phyloP scores from a whole-genome alignment of 164 flowering plant species.

The Tinospora cordifolia region DNA sequence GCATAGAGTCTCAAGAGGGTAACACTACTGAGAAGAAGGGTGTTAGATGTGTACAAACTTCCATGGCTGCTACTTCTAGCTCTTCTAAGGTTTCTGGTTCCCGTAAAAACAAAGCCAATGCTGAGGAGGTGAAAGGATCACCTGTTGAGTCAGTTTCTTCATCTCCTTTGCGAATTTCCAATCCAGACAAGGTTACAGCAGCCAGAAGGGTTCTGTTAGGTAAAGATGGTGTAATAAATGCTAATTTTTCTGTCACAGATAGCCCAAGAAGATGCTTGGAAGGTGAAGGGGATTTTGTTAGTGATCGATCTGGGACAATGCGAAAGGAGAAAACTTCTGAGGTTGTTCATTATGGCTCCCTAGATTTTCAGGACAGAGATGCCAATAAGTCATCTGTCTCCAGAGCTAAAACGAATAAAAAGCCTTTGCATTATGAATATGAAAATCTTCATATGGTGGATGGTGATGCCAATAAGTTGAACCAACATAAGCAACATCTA shows the following conservation, averaged over 20 bases:
- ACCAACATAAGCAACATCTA: slow-evolving; percentile 22
- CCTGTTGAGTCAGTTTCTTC: slow-evolving; percentile 98
- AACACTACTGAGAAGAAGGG: slow-evolving; percentile 46
- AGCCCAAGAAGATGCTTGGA: slow-evolving; percentile 45
- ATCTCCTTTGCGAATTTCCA: slow-evolving; percentile 61
- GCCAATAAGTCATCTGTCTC: slow-evolving; percentile 18
- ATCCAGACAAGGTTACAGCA: slow-evolving; percentile 39
- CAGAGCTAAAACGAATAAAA: slow-evolving; percentile 22
- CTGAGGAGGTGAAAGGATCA: slow-evolving; percentile 66
- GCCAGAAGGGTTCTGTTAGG: slow-evolving; percentile 21
- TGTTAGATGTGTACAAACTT: slow-evolving; percentile 33
- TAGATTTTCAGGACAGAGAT: slow-evolving; percentile 32
- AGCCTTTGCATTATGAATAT: slow-evolving; percentile 24
- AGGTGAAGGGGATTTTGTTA: slow-evolving; percentile 45
- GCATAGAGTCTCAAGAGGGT: slow-evolving; percentile 30
- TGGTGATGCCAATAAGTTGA: slow-evolving; percentile 22
- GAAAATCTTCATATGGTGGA: slow-evolving; percentile 21
- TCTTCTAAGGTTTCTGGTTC: slow-evolving; percentile 90
- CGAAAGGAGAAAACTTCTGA: slow-evolving; percentile 31
- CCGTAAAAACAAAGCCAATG: slow-evolving; percentile 42
- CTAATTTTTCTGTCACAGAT: slow-evolving; percentile 18
- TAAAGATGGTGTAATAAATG: slow-evolving; percentile 37
- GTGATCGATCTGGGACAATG: slow-evolving; percentile 28
- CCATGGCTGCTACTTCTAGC: slow-evolving; percentile 79
- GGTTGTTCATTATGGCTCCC: slow-evolving; percentile 25